phyloP scores from a whole-genome alignment of 1,139 yeast species.

The Debaryomyces psychrophilus region DNA sequence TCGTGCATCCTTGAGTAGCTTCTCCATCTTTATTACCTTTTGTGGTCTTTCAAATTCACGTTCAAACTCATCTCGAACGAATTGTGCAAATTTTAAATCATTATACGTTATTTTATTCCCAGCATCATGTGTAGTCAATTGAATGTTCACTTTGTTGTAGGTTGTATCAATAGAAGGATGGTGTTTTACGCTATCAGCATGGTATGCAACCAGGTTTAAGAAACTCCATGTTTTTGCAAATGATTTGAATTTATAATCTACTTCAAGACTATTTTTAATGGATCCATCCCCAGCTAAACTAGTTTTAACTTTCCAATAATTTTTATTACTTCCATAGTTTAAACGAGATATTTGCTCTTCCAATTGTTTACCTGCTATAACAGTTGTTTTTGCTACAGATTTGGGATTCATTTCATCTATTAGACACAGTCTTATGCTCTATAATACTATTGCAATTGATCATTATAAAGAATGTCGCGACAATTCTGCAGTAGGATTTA shows the following conservation, averaged over 20 bases:
- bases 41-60: slow-evolving; percentile 7
- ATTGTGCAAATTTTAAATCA: slow-evolving; percentile 64
- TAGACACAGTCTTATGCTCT: background rate
- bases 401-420: background rate
- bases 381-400: background rate
- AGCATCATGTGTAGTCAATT: slow-evolving; percentile 71
- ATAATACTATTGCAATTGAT: background rate
- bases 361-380: slow-evolving; percentile 7
- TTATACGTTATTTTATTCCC: slow-evolving; percentile 54
- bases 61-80: slow-evolving; percentile 18
- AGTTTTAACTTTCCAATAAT: slow-evolving; percentile 10
- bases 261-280: slow-evolving; percentile 13
- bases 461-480: background rate
- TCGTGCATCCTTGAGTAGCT: slow-evolving; percentile 10
- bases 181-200: slow-evolving; percentile 64
- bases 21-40: slow-evolving; percentile 6
- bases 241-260: slow-evolving; percentile 46
- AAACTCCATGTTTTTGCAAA: slow-evolving; percentile 69
- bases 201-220: slow-evolving; percentile 60
- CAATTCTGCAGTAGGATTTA: background rate
- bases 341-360: slow-evolving; percentile 11
- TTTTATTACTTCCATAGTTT: slow-evolving; percentile 5
- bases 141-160: slow-evolving; percentile 61
- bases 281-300: slow-evolving; percentile 3
- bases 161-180: slow-evolving; percentile 73